phyloP scores from a whole-genome alignment of 495 filamentous ascomycete species.

The Penicillium daleae region DNA sequence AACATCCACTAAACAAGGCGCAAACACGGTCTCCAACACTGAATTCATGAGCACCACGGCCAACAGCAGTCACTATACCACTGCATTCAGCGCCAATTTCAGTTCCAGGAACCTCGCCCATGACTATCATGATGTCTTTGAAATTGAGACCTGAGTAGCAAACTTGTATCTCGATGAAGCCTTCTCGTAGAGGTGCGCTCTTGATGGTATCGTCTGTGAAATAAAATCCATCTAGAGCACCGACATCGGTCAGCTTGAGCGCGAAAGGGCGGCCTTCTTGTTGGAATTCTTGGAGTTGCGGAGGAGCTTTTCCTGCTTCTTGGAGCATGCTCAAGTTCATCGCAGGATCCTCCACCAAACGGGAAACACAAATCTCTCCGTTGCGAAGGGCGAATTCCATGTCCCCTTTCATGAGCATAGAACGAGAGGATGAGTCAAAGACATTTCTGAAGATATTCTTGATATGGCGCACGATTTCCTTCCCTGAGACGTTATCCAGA shows the following conservation, averaged over 20 bases:
- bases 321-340: slow-evolving; percentile 34
- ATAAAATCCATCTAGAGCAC: slow-evolving; percentile 38
- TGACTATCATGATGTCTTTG: slow-evolving; percentile 41
- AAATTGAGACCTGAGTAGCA: slow-evolving; percentile 43
- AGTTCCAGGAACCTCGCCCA: slow-evolving; percentile 37
- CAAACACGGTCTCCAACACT: slow-evolving; percentile 58
- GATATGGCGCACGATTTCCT: slow-evolving; percentile 23
- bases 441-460: slow-evolving; percentile 31
- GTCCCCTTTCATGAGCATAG: slow-evolving; percentile 25
- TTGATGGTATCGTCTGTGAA: slow-evolving; percentile 37
- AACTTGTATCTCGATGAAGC: slow-evolving; percentile 38
- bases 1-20: slow-evolving; percentile 46
- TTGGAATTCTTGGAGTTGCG: slow-evolving; percentile 30
- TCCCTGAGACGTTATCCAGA: slow-evolving; percentile 18
- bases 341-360: slow-evolving; percentile 32
- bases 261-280: slow-evolving; percentile 28
- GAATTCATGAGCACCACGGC: slow-evolving; percentile 48
- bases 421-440: slow-evolving; percentile 26
- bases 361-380: slow-evolving; percentile 33
- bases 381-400: slow-evolving; percentile 36
- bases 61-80: slow-evolving; percentile 43
- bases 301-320: slow-evolving; percentile 22
- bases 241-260: slow-evolving; percentile 29
- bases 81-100: slow-evolving; percentile 39
- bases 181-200: slow-evolving; percentile 20